Conservation (phyloP, 2,329 filamentous ascomycete species). For the Xylaria sp. region DNA sequence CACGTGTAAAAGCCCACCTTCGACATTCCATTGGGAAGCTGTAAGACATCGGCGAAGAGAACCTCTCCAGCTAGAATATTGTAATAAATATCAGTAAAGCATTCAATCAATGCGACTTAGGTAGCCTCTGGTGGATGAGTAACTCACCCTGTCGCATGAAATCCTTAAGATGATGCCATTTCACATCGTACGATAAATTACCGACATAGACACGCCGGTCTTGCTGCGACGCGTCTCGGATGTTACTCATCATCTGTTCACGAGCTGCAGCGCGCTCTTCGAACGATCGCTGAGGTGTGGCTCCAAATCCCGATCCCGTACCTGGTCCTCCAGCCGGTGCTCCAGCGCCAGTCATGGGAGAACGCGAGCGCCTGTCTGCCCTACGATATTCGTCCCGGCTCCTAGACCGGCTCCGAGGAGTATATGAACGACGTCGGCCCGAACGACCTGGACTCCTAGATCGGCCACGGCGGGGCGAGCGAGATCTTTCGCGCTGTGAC, state of each 20-base stretch:
- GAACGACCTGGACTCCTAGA: constrained; percentile 83
- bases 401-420: constrained; percentile 80
- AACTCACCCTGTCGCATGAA: constrained; percentile 98
- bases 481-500: constrained; percentile 82
- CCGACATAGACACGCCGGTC: constrained; percentile 99
- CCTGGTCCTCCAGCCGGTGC: constrained; percentile 76
- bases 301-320: constrained; percentile 70
- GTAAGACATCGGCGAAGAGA: constrained; percentile 98
- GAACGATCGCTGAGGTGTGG: constrained; percentile 77
- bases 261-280: constrained; percentile 86
- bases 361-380: constrained; percentile 80
- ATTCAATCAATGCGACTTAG: constrained; percentile 41
- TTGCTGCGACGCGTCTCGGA: constrained; percentile 95
- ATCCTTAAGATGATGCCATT: constrained; percentile 99
- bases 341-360: constrained; percentile 83
- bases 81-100: constrained; percentile 53
- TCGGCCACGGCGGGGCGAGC: constrained; percentile 80
- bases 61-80: constrained; percentile 89
- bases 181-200: constrained; percentile 99
- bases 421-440: constrained; percentile 79
- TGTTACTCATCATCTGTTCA: constrained; percentile 95
- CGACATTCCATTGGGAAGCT: constrained; percentile 99
- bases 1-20: constrained; percentile 98
- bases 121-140: constrained; percentile 32
- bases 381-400: constrained; percentile 82